Evolutionary conservation across 202 grass and related monocot species (phyloP), one percentile per base, ranked within the genome.

Genomic region (Saccharum hybrid): DNA sequence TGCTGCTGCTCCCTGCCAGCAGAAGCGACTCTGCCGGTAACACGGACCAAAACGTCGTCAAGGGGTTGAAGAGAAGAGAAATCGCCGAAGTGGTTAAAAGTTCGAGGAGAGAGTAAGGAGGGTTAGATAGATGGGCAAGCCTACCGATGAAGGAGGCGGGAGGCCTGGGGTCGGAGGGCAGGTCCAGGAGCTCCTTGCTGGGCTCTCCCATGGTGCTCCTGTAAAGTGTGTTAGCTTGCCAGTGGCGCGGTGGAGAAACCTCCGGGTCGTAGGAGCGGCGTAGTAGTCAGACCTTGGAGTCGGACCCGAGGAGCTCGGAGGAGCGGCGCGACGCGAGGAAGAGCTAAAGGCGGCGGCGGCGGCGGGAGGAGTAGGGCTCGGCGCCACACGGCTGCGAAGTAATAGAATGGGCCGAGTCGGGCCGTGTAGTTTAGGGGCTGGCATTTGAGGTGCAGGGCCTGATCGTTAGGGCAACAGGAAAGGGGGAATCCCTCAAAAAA

Each of bases 161-260:
- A 37, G 67, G 79, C 36, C 81, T 74, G 34, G 72, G 86, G 21
- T 85, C 81, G 9, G 86, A 79, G 6, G 91, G 86, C 52, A 86
- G 40, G 80, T 86, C 86, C 71, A 94, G 81, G 36, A 94, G 88
- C 42, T 81, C 88, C 63, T 86, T 86, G 86, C 88, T 91, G 12
- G 86, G 75, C 36, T 94, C 83, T 33, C 71, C 88, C 88, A 91
- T 94, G 75, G 65, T 18, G 16, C 19, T 48, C 34, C 49, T 12
- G 71, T 52, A 34, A 34, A 74, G 8, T 19, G 23, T 7, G 23
- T 49, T 18, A 72, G 42, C 68, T 30, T 33, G 45, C 3, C 8
- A 26, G 57, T 7, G 43, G 46, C 65, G 43, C 12, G 21, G 56
- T 28, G n/a, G 8, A n/a, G n/a, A 15, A 2, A 45, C 21, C 19